Percentiles rank a stretch among this genome's conserved stretches.
These are phyloP conservation scores for Lichenothelia convexa DNA, from an alignment of 495 filamentous ascomycete species.

Conservation along the genomic window DNA sequence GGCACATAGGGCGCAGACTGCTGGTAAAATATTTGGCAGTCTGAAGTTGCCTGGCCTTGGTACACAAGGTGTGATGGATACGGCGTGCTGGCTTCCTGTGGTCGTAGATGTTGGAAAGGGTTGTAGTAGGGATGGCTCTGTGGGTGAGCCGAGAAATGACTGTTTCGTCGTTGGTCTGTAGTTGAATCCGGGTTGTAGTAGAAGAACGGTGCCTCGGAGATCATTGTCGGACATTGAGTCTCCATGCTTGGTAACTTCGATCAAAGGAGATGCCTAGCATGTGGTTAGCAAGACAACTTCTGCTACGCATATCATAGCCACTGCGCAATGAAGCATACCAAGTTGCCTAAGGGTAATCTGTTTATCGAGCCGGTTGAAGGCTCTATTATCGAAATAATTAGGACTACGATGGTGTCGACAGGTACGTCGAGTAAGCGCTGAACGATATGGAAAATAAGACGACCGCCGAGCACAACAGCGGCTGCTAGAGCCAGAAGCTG, in stretches of 20 bases:
- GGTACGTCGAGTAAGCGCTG: too few species aligned
- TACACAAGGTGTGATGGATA: slow-evolving; percentile 26
- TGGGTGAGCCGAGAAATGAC: slow-evolving; percentile 66
- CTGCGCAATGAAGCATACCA: too few species aligned
- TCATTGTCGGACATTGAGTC: background rate
- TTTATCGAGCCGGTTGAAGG: too few species aligned
- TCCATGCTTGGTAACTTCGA: background rate
- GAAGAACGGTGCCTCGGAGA: slow-evolving; percentile 70
- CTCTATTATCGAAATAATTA: too few species aligned
- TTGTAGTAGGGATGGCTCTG: slow-evolving; percentile 13
- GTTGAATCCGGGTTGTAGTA: slow-evolving; percentile 74
- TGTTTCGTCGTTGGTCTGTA: slow-evolving; percentile 58
- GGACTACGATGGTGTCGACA: too few species aligned
- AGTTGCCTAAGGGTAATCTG: too few species aligned
- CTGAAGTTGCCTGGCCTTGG: slow-evolving; percentile 20
- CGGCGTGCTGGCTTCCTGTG: slow-evolving; percentile 23
- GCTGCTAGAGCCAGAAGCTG: too few species aligned
- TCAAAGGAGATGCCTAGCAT: background rate
- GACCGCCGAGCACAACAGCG: too few species aligned
- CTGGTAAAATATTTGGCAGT: slow-evolving; percentile 48
- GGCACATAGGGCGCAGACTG: slow-evolving; percentile 40
- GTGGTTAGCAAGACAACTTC: background rate
- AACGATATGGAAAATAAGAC: too few species aligned
- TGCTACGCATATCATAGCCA: too few species aligned
- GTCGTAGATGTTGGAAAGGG: slow-evolving; percentile 1